Base-by-base conservation (phyloP, 192 early-diverging fungal genomes). In the Coemansia guatemalensis region DNA sequence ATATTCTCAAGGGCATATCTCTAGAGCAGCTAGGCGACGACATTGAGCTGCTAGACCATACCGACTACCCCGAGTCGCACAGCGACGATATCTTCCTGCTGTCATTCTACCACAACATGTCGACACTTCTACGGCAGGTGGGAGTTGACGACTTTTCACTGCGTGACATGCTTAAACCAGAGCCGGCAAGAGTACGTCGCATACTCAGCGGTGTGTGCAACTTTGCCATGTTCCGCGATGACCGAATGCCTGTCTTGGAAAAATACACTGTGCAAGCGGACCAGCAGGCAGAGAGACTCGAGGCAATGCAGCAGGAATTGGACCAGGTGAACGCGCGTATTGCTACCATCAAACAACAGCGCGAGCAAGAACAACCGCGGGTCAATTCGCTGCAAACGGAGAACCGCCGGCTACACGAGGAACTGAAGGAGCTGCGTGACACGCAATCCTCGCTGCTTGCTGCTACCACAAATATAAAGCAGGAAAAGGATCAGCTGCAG, bases 181-280 rank as follows among this genome's bases (percentile, higher is more conserved):
- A 93, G 65, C 82, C 88, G 0, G 75, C 65, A 0, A 83, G 87
- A 5, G 74, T 92, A 26, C 71, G 88, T 0, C 74, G 82, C n/a
- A 84, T 92, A n/a, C 80, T 96, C 9, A 90, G 88, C 71, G 90
- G 85, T 7, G 77, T 94, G 23, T 92, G 93, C 66, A 96, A 96
- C 68, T 96, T 93, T 84, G 89, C 87, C 54, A 95, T 92, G 78
- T 96, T 96, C 67, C 78, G 92, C 21, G 92, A 94, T 56, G 88
- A 93, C 62, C 79, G 87, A 7, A 77, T 92, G 75, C 79, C 72
- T 2, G 68, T 88, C 0, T 82, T 85, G 55, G 88, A 93, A 60
- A 74, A 84, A 48, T 88, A 83, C 67, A 87, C 85, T 2, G 62
- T 68, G 30, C 78, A 88, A 68, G 74, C 85, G 1, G 91, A 84